Evolutionary conservation across 2,329 filamentous ascomycete genomes (phyloP).

Genomic region (Scedosporium apiospermum): DNA sequence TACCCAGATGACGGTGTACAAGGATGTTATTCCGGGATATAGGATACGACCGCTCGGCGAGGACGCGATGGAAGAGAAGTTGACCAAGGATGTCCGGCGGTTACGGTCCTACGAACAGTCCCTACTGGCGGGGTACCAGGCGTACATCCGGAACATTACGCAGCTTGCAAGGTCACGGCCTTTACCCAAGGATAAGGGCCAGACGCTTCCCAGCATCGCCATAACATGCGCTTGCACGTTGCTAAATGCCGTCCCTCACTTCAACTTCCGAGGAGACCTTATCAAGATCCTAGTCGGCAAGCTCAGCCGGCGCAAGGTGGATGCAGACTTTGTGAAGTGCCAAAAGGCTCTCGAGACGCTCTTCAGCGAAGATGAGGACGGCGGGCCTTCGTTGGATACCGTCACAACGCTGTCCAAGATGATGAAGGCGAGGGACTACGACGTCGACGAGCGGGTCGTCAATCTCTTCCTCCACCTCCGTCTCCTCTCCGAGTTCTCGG

Average conservation of each 20-base stretch:
- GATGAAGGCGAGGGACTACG: conserved; percentile 82
- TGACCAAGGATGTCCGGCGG: conserved; percentile 85
- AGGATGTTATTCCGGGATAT: conserved; percentile 93
- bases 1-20: conserved; percentile 84
- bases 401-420: conserved; percentile 81
- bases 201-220: conserved; percentile 60
- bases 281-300: conserved; percentile 81
- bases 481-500: conserved; percentile 76
- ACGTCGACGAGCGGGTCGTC: conserved; percentile 73
- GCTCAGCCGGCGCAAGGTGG: conserved; percentile 61
- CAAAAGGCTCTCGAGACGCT: conserved; percentile 69
- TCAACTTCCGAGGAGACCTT: conserved; percentile 88
- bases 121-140: conserved; percentile 74
- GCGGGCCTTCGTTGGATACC: conserved; percentile 76
- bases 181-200: conserved; percentile 15
- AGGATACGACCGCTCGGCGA: conserved; percentile 77
- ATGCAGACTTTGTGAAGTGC: conserved; percentile 70
- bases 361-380: conserved; percentile 83
- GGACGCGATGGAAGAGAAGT: conserved; percentile 63
- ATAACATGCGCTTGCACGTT: conserved; percentile 79
- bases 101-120: conserved; percentile 80
- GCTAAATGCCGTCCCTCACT: conserved; percentile 77
- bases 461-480: conserved; percentile 89
- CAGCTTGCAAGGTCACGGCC: conserved; percentile 48
- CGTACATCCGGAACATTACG: conserved; percentile 68